Percentiles rank a stretch among this genome's conserved stretches.
Conservation (phyloP, 2,329 filamentous ascomycete species). For the Fusarium ambrosium region DNA sequence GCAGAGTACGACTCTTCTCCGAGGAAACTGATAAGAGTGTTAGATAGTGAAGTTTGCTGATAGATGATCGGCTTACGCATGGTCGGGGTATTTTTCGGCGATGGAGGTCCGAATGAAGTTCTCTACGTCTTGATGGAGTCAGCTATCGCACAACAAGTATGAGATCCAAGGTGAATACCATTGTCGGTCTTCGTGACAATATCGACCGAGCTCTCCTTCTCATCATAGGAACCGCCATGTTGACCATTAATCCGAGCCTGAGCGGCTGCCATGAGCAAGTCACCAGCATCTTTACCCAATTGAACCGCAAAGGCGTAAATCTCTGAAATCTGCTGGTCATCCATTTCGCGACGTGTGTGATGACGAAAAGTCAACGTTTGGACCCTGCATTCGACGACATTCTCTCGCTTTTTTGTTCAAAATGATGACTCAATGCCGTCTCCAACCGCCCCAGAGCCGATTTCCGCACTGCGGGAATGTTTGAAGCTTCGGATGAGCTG, state of each 20-base stretch:
- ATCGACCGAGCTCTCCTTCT: slow-evolving; percentile 83
- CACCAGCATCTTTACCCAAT: slow-evolving; percentile 77
- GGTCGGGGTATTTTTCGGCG: slow-evolving; percentile 70
- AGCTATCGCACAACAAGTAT: not conserved
- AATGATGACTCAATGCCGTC: slow-evolving; percentile 27
- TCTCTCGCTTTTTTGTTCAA: slow-evolving; percentile 25
- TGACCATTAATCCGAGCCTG: slow-evolving; percentile 45
- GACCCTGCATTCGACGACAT: not conserved
- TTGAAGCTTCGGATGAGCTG: slow-evolving; percentile 38
- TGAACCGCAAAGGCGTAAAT: slow-evolving; percentile 80
- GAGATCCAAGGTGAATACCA: slow-evolving; percentile 57
- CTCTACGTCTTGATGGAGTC: slow-evolving; percentile 71
- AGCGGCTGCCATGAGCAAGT: slow-evolving; percentile 74
- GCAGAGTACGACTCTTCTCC: slow-evolving; percentile 83
- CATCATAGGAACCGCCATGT: slow-evolving; percentile 51
- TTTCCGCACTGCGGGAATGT: slow-evolving; percentile 31
- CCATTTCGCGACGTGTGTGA: slow-evolving; percentile 40
- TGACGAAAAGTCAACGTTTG: slow-evolving; percentile 8
- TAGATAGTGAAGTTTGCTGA: not conserved
- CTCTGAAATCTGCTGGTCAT: slow-evolving; percentile 67
- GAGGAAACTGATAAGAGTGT: slow-evolving; percentile 68
- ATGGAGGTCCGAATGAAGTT: slow-evolving; percentile 75
- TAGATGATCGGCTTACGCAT: slow-evolving; percentile 65
- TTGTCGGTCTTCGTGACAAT: slow-evolving; percentile 83
- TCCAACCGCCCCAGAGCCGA: slow-evolving; percentile 28